Conservation (phyloP, 805 yeast species). For the Clavispora fructus region DNA sequence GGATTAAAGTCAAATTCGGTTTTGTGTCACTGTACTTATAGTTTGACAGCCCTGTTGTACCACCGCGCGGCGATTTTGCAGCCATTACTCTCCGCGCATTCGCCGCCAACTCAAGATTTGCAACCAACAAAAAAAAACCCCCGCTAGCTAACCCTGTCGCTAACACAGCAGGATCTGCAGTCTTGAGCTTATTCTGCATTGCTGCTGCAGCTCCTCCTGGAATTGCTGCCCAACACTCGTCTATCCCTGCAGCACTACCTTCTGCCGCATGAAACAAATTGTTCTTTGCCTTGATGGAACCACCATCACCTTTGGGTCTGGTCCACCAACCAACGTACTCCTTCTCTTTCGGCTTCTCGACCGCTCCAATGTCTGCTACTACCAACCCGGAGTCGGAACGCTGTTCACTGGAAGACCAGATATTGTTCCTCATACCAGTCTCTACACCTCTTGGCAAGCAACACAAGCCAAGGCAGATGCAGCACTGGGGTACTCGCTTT, state of each 20-base stretch:
- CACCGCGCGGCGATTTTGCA: neutral
- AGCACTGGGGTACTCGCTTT: conserved; percentile 49
- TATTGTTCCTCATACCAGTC: conserved; percentile 2
- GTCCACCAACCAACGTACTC: conserved; percentile 50
- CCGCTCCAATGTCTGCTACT: conserved; percentile 48
- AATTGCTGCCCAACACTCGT: neutral
- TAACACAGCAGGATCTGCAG: too few relatives aligned
- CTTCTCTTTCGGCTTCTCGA: conserved; percentile 46
- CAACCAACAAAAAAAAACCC: neutral
- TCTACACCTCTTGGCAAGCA: conserved; percentile 4
- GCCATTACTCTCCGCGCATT: neutral
- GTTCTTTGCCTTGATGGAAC: conserved; percentile 64
- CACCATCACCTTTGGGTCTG: conserved; percentile 50
- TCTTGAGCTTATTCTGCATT: too few relatives aligned
- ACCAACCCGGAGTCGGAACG: conserved; percentile 66
- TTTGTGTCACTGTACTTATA: too few relatives aligned
- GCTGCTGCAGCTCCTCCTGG: neutral
- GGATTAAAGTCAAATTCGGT: too few relatives aligned
- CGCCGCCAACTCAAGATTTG: neutral
- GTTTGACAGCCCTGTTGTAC: too few relatives aligned
- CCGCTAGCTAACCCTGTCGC: too few relatives aligned
- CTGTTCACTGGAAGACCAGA: conserved; percentile 24
- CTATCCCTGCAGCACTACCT: neutral
- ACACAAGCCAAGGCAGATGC: conserved; percentile 28
- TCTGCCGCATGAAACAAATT: conserved; percentile 31